phyloP scores from a whole-genome alignment of 2,329 filamentous ascomycete species.

The Cadophora sp. region DNA sequence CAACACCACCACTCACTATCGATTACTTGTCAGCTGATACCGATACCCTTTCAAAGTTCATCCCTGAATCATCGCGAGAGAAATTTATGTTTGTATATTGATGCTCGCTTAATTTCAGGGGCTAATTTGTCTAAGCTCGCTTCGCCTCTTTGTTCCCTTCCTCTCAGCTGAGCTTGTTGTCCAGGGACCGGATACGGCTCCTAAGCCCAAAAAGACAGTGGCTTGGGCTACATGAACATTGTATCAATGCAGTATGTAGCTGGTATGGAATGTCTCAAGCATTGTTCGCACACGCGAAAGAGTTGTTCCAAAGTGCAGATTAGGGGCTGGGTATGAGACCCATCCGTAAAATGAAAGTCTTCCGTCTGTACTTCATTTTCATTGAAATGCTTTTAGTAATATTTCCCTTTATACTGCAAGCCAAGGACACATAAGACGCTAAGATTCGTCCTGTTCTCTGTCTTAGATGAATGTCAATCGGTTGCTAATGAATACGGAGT shows the following conservation, averaged over 20 bases:
- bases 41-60: background rate
- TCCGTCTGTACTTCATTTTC: too few species aligned
- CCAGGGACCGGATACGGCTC: background rate
- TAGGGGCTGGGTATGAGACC: too few species aligned
- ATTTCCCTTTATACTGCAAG: too few species aligned
- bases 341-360: too few species aligned
- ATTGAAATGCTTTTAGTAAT: too few species aligned
- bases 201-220: too few species aligned
- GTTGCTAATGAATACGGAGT: background rate
- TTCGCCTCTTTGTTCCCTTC: background rate
- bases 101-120: background rate
- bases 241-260: too few species aligned
- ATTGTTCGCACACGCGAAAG: too few species aligned
- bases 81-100: background rate
- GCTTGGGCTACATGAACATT: too few species aligned
- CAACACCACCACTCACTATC: background rate
- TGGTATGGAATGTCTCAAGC: too few species aligned
- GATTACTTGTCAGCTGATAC: background rate
- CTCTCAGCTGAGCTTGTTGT: background rate
- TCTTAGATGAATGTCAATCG: background rate
- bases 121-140: background rate
- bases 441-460: background rate
- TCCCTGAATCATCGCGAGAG: background rate
- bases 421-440: too few species aligned
- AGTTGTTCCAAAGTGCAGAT: too few species aligned